phyloP scores from a whole-genome alignment of 331 rosid genomes.

The Phaseolus coccineus region DNA sequence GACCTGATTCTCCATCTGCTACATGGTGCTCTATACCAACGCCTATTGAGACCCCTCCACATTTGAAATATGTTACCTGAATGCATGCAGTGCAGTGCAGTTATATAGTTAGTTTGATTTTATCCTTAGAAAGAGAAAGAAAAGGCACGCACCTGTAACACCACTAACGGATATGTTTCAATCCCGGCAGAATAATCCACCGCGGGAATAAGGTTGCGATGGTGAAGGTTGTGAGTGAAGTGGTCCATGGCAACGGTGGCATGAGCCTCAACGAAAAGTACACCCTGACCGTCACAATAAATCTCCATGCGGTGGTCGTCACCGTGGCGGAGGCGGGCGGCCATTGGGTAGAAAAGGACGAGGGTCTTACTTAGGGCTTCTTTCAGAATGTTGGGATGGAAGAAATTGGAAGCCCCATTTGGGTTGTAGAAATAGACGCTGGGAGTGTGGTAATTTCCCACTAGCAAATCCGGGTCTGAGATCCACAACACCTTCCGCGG shows the following conservation, averaged over 20 bases:
- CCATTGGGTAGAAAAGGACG: slow-evolving; percentile 59
- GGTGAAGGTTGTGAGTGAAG: slow-evolving; percentile 76
- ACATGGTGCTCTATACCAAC: slow-evolving; percentile 90
- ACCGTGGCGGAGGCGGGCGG: slow-evolving; percentile 53
- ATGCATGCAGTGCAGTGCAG: no score
- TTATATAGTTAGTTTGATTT: no score
- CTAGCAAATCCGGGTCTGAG: slow-evolving; percentile 60
- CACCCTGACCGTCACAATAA: slow-evolving; percentile 76
- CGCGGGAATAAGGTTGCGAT: slow-evolving; percentile 78
- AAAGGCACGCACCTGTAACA: slow-evolving; percentile 47
- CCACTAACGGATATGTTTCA: slow-evolving; percentile 64
- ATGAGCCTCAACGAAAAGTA: slow-evolving; percentile 75
- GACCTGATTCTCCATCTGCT: slow-evolving; percentile 88
- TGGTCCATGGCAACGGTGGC: slow-evolving; percentile 59
- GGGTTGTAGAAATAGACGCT: slow-evolving; percentile 60
- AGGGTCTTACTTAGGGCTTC: slow-evolving; percentile 53
- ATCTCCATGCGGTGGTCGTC: slow-evolving; percentile 58
- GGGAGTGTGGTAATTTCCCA: slow-evolving; percentile 54
- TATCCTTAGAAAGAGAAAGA: no score
- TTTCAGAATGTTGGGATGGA: slow-evolving; percentile 42
- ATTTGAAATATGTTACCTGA: slow-evolving; percentile 84
- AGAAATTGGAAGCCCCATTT: slow-evolving; percentile 45
- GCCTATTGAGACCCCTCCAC: slow-evolving; percentile 89
- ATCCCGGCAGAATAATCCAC: slow-evolving; percentile 75
- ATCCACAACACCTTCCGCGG: slow-evolving; percentile 58